Evolutionary conservation across 179 eudicot genomes (phyloP).

Genomic region (Nepenthes alata): DNA sequence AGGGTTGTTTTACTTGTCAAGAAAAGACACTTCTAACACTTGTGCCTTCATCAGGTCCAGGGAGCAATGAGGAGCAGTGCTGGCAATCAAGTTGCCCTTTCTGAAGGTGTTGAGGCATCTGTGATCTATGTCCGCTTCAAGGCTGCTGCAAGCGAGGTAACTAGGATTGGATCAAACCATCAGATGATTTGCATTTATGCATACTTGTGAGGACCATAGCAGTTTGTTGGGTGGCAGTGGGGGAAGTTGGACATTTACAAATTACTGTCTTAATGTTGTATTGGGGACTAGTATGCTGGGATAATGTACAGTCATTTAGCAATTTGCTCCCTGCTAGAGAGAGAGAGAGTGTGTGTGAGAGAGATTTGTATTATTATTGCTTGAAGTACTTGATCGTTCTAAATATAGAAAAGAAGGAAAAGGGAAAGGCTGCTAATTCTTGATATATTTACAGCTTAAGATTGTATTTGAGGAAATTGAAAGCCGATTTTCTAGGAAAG

Average conservation of each 20-base stretch:
- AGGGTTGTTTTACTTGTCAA: background rate
- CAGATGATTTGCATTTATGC: background rate
- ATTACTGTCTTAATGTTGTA: too few species aligned
- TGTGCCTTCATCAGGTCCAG: slow-evolving; percentile 45
- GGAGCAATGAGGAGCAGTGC: slow-evolving; percentile 58
- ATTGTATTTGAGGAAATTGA: slow-evolving; percentile 90
- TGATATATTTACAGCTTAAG: slow-evolving; percentile 58
- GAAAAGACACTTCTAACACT: slow-evolving; percentile 1
- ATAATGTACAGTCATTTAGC: background rate
- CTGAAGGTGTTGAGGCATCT: slow-evolving; percentile 93
- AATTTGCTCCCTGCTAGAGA: background rate
- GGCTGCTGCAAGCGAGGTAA: slow-evolving; percentile 98
- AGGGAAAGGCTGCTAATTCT: slow-evolving; percentile 3
- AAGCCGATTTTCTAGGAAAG: slow-evolving; percentile 83
- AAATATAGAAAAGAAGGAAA: background rate
- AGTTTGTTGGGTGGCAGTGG: too few species aligned
- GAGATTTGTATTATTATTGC: slow-evolving; percentile 1
- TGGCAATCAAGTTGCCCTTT: slow-evolving; percentile 53
- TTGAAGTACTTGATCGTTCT: slow-evolving; percentile 2
- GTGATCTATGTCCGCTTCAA: slow-evolving; percentile 86
- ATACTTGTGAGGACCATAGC: too few species aligned
- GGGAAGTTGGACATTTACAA: too few species aligned
- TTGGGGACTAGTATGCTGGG: background rate
- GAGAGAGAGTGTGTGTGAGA: too few species aligned
- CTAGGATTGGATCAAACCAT: background rate